Base-by-base conservation (phyloP, 768 basidiomycete genomes). In the Termitomyces sp. region DNA sequence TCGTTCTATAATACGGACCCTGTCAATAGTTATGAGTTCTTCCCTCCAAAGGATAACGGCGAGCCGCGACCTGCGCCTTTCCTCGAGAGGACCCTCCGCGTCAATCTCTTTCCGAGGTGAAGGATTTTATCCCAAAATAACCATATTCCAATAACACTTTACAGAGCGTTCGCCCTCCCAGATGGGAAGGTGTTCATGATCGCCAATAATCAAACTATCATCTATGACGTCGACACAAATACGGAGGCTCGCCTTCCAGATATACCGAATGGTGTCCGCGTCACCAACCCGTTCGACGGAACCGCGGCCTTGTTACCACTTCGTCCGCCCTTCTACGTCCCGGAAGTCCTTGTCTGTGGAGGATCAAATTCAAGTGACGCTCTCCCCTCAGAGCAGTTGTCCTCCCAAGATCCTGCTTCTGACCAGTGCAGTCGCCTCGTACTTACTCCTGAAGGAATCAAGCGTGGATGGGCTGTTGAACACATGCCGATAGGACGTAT, bases 21-120 rank as follows among this genome's bases (percentile, higher is more conserved):
- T 4, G 78, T 81, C 50, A 85, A 84, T 66, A 85, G 82, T 0
- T 70, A 72, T 52, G 75, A 75, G 55, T 76, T 53, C 23, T 57
- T 57, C 17, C 56, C 56, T 40, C 44, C 56, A 3, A 76, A 76
- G 53, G 73, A 75, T 51, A 66, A 70, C 19, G 72, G 73, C 51
- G 5, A 50, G 19, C 55, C 55, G 12, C 41, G 55, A 19, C 42
- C 42, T 23, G 23, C 55, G 6, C 12, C 49, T 42, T 51, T 56
- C 4, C 55, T 56, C n/a, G 35, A 51, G 46, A 45, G 56, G 3
- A 62, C 50, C 53, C 55, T 69, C 30, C 69, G 66, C 6, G 64
- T 57, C 5, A 62, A 62, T 43, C 50, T 61, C 7, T 62, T 62
- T 40, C 61, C 61, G 46, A 72, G 70, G 45, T 62, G 3, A 51